Evolutionary conservation across 495 filamentous ascomycete species (phyloP).

Genomic region (Neurospora sp.): DNA sequence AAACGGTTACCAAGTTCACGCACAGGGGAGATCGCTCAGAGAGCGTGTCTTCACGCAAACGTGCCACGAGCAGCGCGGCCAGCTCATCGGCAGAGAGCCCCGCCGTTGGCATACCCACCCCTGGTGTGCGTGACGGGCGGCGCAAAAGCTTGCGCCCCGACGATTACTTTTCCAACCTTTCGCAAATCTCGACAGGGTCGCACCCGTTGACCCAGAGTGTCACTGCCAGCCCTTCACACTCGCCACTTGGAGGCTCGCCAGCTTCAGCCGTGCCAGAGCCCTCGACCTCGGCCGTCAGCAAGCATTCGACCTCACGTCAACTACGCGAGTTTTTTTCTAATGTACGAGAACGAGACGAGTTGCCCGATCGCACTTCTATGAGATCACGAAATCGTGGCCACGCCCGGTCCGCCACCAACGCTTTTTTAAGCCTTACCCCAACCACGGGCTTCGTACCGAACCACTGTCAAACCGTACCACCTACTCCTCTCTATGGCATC

Average conservation of each 20-base stretch:
- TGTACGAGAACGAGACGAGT: constrained; percentile 37
- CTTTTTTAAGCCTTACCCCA: constrained; percentile 32
- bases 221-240: constrained; percentile 59
- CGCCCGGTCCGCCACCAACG: constrained; percentile 45
- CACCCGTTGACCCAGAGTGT: constrained; percentile 81
- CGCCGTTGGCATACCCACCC: constrained; percentile 23
- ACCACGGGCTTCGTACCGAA: constrained; percentile 8
- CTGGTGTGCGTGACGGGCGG: constrained; percentile 39
- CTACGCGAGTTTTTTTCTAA: constrained; percentile 29
- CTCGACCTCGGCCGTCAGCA: constrained; percentile 29
- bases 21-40: constrained; percentile 47
- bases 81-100: constrained; percentile 41
- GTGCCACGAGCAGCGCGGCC: constrained; percentile 49
- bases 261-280: constrained; percentile 30
- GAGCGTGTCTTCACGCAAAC: constrained; percentile 41
- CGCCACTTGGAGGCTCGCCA: constrained; percentile 23
- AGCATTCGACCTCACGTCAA: constrained; percentile 18
- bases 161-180: constrained; percentile 49
- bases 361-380: constrained; percentile 16
- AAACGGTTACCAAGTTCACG: constrained; percentile 50
- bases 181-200: constrained; percentile 35
- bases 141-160: constrained; percentile 64
- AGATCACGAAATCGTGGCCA: constrained; percentile 25
- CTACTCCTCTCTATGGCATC: constrained; percentile 38
- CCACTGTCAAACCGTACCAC: constrained; percentile 33